Evolutionary conservation across 345 rosid species (phyloP), one percentile per base, ranked within the genome.

Genomic region (Crucihimalaya himalaica): DNA sequence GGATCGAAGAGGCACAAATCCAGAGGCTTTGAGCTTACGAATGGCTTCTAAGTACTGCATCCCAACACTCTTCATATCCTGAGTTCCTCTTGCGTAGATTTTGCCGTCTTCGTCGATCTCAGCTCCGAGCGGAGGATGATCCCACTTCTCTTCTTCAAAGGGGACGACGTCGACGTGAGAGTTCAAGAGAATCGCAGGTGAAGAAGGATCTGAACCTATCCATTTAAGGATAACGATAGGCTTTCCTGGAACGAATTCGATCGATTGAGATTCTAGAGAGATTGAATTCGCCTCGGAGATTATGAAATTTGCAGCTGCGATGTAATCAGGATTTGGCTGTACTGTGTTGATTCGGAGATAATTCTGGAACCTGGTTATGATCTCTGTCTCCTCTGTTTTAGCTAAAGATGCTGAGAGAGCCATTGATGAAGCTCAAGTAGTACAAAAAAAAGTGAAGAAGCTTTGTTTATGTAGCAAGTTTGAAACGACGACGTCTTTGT

Each of bases 31-130:
- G 64, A 90, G 59, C 73, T 70, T 78, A 13, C 97, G 90, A 57
- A 86, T 70, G 8, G 98, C 97, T 72, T 90, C 96, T 50, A 90
- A 65, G 68, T 93, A 88, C 88, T 90, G 98, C 88, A 83, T 84
- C 5, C 96, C 93, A 8, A 90, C 92, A 43, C 98, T 89, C 86
- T 89, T 93, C 97, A 93, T 93, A 66, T 93, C 98, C 85, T 90
- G 98, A 14, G 93, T 83, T 39, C 98, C 98, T 63, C 98, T 77
- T 12, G 93, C 97, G 29, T 76, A 90, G 63, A 93, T 87, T 43
- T 81, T 81, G 2, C 96, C 98, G 0, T 29, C 53, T 21, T 75
- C 81, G 68, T 90, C 98, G 43, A 91, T 39, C 71, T 85, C 88
- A 60, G 89, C 97, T 8, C 65, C 79, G 34, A 93, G 86, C 5